Evolutionary conservation across 176 grass and related monocot species (phyloP), one percentile per base, ranked within the genome.

Genomic region (Phoenix roebelenii): DNA sequence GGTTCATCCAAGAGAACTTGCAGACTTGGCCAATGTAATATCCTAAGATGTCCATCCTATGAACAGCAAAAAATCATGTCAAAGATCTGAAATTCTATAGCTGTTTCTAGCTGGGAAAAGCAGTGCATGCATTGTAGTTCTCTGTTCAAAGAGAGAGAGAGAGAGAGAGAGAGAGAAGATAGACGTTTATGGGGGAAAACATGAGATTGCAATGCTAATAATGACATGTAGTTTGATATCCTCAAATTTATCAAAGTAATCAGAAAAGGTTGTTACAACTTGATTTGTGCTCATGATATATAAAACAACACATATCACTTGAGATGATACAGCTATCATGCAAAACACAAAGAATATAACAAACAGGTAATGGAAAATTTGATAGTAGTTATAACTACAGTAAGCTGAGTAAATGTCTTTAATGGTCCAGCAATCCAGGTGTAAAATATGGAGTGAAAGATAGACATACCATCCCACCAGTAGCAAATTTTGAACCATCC

Each of bases 21-120:
- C 81, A 83, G 62, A 74, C 81, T 92, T 69, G 87, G 87, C 93
- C 93, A 98, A 58, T 83, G 81, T 62, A 92, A 92, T 84, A 98
- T 85, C 77, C 81, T 88, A 49, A 98, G 79, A 80, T 75, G 87
- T 24, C 93, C 87, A 83, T 98, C 84, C 93, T 98, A 63, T 19
- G 79, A 60, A 66, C 15, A 60, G 58, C 75, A 69, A 18, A 51
- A 48, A 70, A 39, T 61, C 54, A 18, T 54, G 3, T 69, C 16
- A 63, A 59, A 53, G 28, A 73, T 70, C 23, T 14, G 25, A 57
- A 60, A 18, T 54, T 15, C 22, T 17, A 60, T 18, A 44, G 10
- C 10, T 44, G 35, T 60, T 20, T 56, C 54, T 23, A 56, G 22
- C 3, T 56, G 17, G 14, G 22, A 10, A 56, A 22, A 23, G 6